These are phyloP conservation scores for Cyamopsis tetragonoloba DNA, from an alignment of 306 rosid species.

Conservation along the genomic window DNA sequence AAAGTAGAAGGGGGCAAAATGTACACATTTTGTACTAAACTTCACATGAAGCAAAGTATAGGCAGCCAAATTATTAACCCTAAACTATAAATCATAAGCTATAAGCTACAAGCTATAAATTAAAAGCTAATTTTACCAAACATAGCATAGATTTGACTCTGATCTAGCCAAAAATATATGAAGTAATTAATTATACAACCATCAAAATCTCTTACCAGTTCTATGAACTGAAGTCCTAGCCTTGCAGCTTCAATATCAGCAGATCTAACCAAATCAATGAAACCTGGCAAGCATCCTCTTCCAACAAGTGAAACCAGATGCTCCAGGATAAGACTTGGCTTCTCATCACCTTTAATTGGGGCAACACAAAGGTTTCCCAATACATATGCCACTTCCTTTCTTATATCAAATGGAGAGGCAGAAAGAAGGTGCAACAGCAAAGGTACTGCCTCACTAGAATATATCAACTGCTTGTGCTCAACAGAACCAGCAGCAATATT, in stretches of 20 bases:
- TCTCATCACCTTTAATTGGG: conserved; percentile 57
- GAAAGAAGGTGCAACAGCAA: conserved; percentile 65
- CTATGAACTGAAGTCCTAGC: conserved; percentile 86
- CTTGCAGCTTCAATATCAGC: conserved; percentile 88
- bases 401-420: conserved; percentile 77
- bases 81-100: too few relatives aligned
- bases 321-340: conserved; percentile 60
- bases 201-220: conserved; percentile 59
- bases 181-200: conserved; percentile 1
- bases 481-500: conserved; percentile 84
- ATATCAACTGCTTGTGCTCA: conserved; percentile 79
- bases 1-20: too few relatives aligned
- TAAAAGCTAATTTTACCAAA: too few relatives aligned
- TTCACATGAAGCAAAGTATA: too few relatives aligned
- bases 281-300: conserved; percentile 82
- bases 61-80: too few relatives aligned
- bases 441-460: conserved; percentile 60
- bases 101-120: too few relatives aligned
- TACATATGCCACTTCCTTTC: conserved; percentile 91
- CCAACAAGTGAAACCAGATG: conserved; percentile 75
- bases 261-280: conserved; percentile 76
- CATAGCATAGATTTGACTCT: too few relatives aligned
- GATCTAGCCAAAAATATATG: conserved; percentile 9
- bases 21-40: too few relatives aligned
- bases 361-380: conserved; percentile 88